Base-by-base conservation (phyloP, 257 asterid genomes). In the Solanum medicagineum region DNA sequence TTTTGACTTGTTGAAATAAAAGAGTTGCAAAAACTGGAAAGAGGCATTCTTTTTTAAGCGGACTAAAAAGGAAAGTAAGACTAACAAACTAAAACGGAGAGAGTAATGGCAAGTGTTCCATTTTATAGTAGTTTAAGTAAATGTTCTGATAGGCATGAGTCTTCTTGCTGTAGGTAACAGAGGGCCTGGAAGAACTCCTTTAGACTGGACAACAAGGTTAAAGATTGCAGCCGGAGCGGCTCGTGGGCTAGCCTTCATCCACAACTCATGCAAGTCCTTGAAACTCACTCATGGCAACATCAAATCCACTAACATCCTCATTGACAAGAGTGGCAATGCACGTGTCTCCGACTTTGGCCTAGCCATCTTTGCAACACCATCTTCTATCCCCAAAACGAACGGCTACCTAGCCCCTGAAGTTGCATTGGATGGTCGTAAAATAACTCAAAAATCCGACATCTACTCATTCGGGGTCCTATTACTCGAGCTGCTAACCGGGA, bases 161-260 rank as follows among this genome's bases (percentile, higher is more conserved):
- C 29, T 54, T 73, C 29, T 68, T 88, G 32, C 77, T 51, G 73
- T 90, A 96, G 99, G 99, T 65, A 96, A 94, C 54, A 87, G 99
- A 88, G 99, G 99, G 14, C 98, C 99, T 1, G 99, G 99, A 49
- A 87, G 99, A 88, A 93, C 98, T 45, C 99, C 98, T 13, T 81
- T 96, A 74, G 98, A 96, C 92, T 96, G 99, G 99, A 93, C 95
- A 84, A 91, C 94, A 2, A 85, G 99, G 77, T 57, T 96, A 55
- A 95, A 90, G 89, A 90, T 95, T 6, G 98, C 96, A 55, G 90
- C 98, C 2, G 98, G 98, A 47, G 94, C 98, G 6, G 98, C 98
- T 42, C 89, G 87, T 44, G 99, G 99, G 44, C 63, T 96, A 29
- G 91, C 94, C 84, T 94, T 89, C 88, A 86, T 96, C 56, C 99